Percentiles rank a stretch among this genome's conserved stretches.
These are phyloP conservation scores for Beta corolliflora DNA, from an alignment of 179 eudicot species.

Conservation along the genomic window DNA sequence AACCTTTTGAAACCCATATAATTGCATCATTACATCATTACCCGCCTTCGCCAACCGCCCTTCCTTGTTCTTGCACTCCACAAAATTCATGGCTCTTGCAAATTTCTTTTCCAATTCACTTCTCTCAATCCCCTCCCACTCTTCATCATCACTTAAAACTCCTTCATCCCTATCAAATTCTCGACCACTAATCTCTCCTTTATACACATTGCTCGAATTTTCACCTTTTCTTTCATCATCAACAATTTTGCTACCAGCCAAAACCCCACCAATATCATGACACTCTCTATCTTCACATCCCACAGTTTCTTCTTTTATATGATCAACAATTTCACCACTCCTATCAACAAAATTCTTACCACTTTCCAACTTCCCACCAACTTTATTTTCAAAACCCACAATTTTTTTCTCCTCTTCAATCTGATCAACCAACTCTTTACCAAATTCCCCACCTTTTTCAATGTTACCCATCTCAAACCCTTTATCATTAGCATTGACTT, in stretches of 20 bases:
- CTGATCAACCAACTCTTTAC: slow-evolving; percentile 15
- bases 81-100: slow-evolving; percentile 49
- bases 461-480: not conserved
- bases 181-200: slow-evolving; percentile 15
- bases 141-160: slow-evolving; percentile 54
- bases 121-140: slow-evolving; percentile 83
- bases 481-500: not conserved
- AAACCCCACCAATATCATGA: slow-evolving; percentile 6
- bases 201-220: slow-evolving; percentile 4
- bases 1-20: slow-evolving; percentile 63
- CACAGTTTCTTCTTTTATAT: not conserved
- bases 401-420: not conserved
- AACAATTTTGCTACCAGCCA: not conserved
- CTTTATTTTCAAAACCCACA: not conserved
- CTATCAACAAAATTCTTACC: not conserved
- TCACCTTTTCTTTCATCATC: not conserved
- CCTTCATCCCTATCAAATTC: slow-evolving; percentile 27
- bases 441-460: not conserved
- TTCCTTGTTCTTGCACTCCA: slow-evolving; percentile 37
- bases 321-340: not conserved
- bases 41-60: slow-evolving; percentile 34
- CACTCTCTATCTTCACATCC: not conserved
- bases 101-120: slow-evolving; percentile 68
- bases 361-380: slow-evolving; percentile 25
- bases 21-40: slow-evolving; percentile 57